Conservation (phyloP, 768 basidiomycete genomes). For the Boletellus sp. region DNA sequence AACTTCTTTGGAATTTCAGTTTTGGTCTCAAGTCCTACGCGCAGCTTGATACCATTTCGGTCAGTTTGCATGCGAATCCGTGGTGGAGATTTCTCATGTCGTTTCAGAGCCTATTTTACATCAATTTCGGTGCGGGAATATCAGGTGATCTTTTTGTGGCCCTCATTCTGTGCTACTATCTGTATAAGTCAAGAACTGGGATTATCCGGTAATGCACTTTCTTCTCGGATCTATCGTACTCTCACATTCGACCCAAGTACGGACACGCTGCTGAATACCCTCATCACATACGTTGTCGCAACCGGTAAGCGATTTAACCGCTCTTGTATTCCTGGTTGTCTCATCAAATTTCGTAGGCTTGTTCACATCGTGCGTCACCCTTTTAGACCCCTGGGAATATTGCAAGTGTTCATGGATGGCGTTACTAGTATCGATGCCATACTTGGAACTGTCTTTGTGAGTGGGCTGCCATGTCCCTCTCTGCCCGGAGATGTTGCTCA, state of each 20-base stretch:
- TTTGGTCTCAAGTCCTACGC: constrained; percentile 35
- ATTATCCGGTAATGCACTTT: constrained; percentile 37
- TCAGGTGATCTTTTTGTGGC: constrained; percentile 51
- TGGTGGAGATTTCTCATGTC: not conserved
- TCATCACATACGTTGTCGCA: constrained; percentile 51
- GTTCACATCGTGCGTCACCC: constrained; percentile 33
- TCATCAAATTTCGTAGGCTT: constrained; percentile 33
- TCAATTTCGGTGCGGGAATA: constrained; percentile 48
- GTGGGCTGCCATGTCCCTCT: constrained; percentile 2
- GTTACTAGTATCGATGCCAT: constrained; percentile 41
- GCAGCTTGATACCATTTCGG: constrained; percentile 39
- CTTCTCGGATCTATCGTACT: not conserved
- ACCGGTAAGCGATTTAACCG: constrained; percentile 38
- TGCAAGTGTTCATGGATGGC: not conserved
- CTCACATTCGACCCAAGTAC: constrained; percentile 34
- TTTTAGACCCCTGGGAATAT: not conserved
- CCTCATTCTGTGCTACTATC: constrained; percentile 43
- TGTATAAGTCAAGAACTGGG: constrained; percentile 47
- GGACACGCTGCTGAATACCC: constrained; percentile 42
- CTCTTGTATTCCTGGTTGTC: constrained; percentile 13
- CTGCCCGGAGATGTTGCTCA: not conserved
- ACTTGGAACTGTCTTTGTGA: constrained; percentile 39
- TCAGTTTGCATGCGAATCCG: constrained; percentile 17
- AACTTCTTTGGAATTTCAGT: constrained; percentile 22
- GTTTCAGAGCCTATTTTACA: constrained; percentile 45